These are phyloP conservation scores for Metschnikowia colocasiae DNA, from an alignment of 805 yeast species.

Conservation along the genomic window DNA sequence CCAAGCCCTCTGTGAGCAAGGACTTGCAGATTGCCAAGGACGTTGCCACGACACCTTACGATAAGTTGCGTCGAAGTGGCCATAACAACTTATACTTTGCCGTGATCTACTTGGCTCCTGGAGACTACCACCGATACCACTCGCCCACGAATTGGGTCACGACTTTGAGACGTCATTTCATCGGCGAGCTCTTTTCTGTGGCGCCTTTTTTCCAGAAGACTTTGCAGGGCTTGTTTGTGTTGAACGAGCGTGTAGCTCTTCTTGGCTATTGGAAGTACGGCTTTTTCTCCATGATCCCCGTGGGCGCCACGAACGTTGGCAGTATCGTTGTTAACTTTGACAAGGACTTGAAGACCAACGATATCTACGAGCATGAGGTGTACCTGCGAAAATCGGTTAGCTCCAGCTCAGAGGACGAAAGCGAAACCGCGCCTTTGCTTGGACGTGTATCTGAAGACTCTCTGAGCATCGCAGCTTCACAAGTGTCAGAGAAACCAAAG, in stretches of 20 bases:
- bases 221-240: conserved; percentile 77
- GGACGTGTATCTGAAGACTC: background rate
- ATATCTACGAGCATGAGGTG: conserved; percentile 52
- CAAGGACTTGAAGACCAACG: conserved; percentile 82
- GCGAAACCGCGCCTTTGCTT: conserved; percentile 4
- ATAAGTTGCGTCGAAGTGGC: conserved; percentile 26
- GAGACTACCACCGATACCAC: conserved; percentile 96
- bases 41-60: conserved; percentile 33
- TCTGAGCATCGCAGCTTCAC: background rate
- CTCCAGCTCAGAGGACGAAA: conserved; percentile 7
- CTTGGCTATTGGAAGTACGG: conserved; percentile 97
- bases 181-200: conserved; percentile 92
- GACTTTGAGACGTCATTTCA: conserved; percentile 87
- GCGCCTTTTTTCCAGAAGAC: conserved; percentile 94
- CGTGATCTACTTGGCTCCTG: conserved; percentile 95
- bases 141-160: conserved; percentile 97
- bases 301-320: conserved; percentile 98
- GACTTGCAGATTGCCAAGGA: conserved; percentile 41
- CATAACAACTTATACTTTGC: conserved; percentile 73
- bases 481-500: conserved; percentile 18
- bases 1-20: conserved; percentile 30
- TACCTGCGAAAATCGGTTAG: conserved; percentile 22
- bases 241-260: conserved; percentile 93
- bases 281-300: conserved; percentile 97
- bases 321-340: conserved; percentile 90